phyloP scores from a whole-genome alignment of 441 rosid species.

The Euphorbia corollata region DNA sequence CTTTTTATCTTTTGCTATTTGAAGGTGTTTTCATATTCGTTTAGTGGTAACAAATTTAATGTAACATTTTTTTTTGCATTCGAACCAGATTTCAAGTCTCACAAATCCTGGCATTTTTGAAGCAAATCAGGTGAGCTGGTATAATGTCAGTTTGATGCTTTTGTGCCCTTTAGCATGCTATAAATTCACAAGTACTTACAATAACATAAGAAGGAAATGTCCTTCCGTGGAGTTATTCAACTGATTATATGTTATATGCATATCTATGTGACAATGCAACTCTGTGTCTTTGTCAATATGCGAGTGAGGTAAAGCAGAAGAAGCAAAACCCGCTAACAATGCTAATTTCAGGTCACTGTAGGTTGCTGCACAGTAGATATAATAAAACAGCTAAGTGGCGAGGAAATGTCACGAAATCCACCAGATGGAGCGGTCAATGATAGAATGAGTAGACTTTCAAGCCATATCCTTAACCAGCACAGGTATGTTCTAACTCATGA shows the following conservation, averaged over 20 bases:
- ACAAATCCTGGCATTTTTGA: conserved; percentile 78
- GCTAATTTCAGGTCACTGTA: conserved; percentile 64
- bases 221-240: background rate
- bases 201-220: background rate
- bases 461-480: conserved; percentile 64
- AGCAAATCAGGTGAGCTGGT: conserved; percentile 60
- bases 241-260: background rate
- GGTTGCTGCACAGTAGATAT: conserved; percentile 89
- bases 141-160: background rate
- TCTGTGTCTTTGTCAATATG: too few relatives aligned
- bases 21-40: background rate
- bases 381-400: conserved; percentile 81
- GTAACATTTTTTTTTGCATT: conserved; percentile 8
- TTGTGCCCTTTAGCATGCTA: background rate
- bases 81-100: conserved; percentile 54
- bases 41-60: background rate
- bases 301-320: conserved; percentile 1
- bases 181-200: background rate
- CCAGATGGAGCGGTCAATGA: conserved; percentile 51
- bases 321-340: conserved; percentile 10
- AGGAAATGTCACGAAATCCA: conserved; percentile 71
- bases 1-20: conserved; percentile 1
- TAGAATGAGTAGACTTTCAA: conserved; percentile 79
- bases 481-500: conserved; percentile 36
- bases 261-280: background rate